Evolutionary conservation across 805 yeast genomes (phyloP).

Genomic region (Kazachstania bromeliacearum): DNA sequence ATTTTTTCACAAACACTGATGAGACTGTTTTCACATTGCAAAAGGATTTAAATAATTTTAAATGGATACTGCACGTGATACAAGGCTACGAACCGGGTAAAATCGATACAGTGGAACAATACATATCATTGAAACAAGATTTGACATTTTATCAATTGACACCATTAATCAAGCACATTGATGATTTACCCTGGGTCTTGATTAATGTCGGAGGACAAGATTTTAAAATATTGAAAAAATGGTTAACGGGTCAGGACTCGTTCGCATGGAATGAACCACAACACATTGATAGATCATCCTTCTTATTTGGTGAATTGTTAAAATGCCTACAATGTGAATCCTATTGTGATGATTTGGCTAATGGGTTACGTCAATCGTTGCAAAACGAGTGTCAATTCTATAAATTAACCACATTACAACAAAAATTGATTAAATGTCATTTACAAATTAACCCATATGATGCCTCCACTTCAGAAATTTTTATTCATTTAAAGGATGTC

Average conservation of each 20-base stretch:
- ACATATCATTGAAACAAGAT: conserved; percentile 50
- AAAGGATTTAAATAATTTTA: conserved; percentile 63
- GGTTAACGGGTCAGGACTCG: background rate
- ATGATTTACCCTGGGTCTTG: background rate
- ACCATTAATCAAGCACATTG: conserved; percentile 38
- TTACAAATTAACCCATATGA: conserved; percentile 7
- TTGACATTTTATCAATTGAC: conserved; percentile 59
- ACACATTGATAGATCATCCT: background rate
- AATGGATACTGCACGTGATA: conserved; percentile 54
- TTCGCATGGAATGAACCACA: background rate
- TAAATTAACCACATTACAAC: conserved; percentile 64
- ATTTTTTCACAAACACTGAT: background rate
- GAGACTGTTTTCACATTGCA: too few relatives aligned
- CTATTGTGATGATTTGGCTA: too few relatives aligned
- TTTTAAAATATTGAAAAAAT: conserved; percentile 45
- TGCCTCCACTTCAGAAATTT: conserved; percentile 42
- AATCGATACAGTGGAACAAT: conserved; percentile 32
- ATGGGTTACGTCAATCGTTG: conserved; percentile 46
- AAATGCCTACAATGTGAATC: background rate
- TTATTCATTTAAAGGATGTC: conserved; percentile 37
- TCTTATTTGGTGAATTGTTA: background rate
- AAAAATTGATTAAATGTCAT: conserved; percentile 28
- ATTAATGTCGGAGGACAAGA: conserved; percentile 44
- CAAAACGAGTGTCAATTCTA: conserved; percentile 67
- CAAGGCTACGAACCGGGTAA: conserved; percentile 68